Evolutionary conservation across 139 green algal species (phyloP), one percentile per base, ranked within the genome.

Genomic region (Ettlia oleoabundans): DNA sequence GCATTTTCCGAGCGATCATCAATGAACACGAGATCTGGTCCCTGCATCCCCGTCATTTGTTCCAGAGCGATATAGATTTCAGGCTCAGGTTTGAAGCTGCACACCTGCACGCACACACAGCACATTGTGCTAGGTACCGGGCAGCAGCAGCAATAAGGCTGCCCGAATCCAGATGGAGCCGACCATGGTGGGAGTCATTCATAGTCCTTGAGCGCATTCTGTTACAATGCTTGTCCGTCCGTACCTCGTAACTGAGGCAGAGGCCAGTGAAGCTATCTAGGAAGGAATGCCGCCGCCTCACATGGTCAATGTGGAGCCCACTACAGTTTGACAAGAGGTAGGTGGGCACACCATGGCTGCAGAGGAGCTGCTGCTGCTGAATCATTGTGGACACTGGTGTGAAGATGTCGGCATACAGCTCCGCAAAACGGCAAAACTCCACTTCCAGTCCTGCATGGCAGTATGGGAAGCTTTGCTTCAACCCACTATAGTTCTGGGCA

Each of bases 381-480:
- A 81, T 72, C 58, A 81, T 71, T n/a, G n/a, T 5, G 2, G 24
- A n/a, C 19, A 64, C n/a, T 5, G 43, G 38, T 19, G 40, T 64
- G n/a, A 81, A 81, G 28, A 81, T 81, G 75, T 81, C 61, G 35
- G 75, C 75, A 32, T 81, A 81, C 38, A 81, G 61, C 38, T 41
- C 38, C 4, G 58, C 18, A 69, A 81, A 81, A 0, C n/a, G 58
- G 8, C 15, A 6, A n/a, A 58, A 72, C 21, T 61, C 75, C 3
- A 71, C 5, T 19, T 33, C 38, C 58, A 81, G 61, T 0, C 75
- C 75, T 72, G 75, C 38, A 41, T 42, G 67, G 3, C 67, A 35
- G 5, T 22, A 38, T 10, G 47, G 13, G 47, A 58, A 15, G n/a
- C n/a, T n/a, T n/a, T n/a, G n/a, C n/a, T n/a, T n/a, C n/a, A n/a